Evolutionary conservation across 495 filamentous ascomycete genomes (phyloP).

Genomic region (Aspergillus haitiensis): DNA sequence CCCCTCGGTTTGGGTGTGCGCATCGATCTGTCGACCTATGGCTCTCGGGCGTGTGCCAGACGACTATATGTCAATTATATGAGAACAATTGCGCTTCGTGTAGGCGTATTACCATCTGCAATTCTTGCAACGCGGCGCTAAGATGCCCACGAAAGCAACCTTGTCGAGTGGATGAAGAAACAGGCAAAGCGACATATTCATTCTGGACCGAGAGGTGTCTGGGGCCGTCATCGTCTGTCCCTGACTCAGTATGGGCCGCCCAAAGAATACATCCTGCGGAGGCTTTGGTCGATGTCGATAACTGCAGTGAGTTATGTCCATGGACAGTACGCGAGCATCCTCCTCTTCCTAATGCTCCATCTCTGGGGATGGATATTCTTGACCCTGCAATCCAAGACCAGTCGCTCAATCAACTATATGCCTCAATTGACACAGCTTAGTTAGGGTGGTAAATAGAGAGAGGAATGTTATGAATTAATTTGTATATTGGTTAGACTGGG

Average conservation of each 20-base stretch:
- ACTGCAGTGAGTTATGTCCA: conserved; percentile 46
- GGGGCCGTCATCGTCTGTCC: conserved; percentile 31
- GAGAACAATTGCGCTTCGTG: conserved; percentile 43
- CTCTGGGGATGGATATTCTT: conserved; percentile 40
- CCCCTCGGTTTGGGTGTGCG: conserved; percentile 48
- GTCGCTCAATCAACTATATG: conserved; percentile 40
- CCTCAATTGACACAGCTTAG: conserved; percentile 43
- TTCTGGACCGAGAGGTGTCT: conserved; percentile 46
- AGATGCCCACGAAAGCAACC: conserved; percentile 43
- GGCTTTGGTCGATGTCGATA: conserved; percentile 37
- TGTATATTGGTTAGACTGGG: conserved; percentile 6
- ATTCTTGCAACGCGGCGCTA: conserved; percentile 39
- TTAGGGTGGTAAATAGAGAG: background rate
- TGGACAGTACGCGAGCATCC: conserved; percentile 49
- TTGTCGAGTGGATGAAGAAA: conserved; percentile 26
- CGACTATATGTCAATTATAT: conserved; percentile 41
- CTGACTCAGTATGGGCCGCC: conserved; percentile 34
- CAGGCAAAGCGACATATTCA: conserved; percentile 35
- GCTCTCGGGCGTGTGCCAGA: conserved; percentile 47
- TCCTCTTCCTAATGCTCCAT: conserved; percentile 36
- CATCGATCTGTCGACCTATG: conserved; percentile 50
- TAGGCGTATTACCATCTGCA: conserved; percentile 43
- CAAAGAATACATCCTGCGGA: conserved; percentile 48
- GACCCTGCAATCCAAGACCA: conserved; percentile 38
- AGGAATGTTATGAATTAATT: conserved; percentile 5